Evolutionary conservation across 768 basidiomycete genomes (phyloP), one percentile per base, ranked within the genome.

Genomic region (Lactarius trivialis): DNA sequence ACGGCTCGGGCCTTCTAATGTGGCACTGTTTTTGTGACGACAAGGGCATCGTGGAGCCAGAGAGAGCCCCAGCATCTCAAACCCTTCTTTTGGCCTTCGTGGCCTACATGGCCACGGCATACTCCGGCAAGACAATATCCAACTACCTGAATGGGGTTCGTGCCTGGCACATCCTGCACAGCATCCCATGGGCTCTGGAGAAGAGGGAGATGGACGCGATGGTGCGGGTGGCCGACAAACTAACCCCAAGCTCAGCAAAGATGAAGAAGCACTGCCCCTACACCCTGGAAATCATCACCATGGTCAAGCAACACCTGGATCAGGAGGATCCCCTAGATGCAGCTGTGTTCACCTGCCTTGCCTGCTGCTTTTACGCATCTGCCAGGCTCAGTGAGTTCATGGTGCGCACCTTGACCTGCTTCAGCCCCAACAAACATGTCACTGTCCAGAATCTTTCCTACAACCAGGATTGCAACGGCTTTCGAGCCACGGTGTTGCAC

Each of bases 121-220:
- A 77, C 60, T 60, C 77, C 0, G 70, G 69, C 0, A 62, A 55
- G 17, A 70, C 76, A 0, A 63, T 81, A 0, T 43, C 55, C 1
- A 80, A 80, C 67, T 79, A 77, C 59, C n/a, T 79, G 0, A 63
- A 65, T 2, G 76, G 74, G 0, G 49, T 82, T 1, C 65, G 73
- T 1, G 79, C 80, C 3, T 83, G 80, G 80, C 79, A 83, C 65
- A 69, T 75, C 1, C 51, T 81, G 0, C 79, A 83, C 60, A 70
- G 78, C 0, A 6, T 76, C 0, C 48, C 30, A 0, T 81, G 76
- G 76, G 50, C 19, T 0, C 58, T 75, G 1, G 65, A 76, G 32
- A 51, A 70, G 0, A 43, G 51, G 0, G 68, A 74, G n/a, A 34
- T 76, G 15, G 69, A 76, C 0, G 61, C 70, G 0, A 33, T 76